Conservation (phyloP, 2,329 filamentous ascomycete species). For the Epichloe typhina region DNA sequence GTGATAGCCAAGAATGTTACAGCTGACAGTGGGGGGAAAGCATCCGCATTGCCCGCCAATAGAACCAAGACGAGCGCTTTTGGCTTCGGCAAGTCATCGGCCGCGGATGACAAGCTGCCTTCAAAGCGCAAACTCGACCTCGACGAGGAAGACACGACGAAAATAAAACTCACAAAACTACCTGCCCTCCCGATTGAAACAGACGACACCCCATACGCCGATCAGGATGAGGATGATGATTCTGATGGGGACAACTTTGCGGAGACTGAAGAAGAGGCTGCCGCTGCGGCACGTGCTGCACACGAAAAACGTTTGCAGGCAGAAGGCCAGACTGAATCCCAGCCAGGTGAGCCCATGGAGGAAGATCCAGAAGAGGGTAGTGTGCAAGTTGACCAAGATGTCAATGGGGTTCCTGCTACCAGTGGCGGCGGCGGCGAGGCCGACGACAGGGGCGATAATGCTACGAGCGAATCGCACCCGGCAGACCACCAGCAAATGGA, state of each 20-base stretch:
- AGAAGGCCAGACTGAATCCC: conserved; percentile 33
- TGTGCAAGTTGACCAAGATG: conserved; percentile 11
- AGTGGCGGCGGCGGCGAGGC: conserved; percentile 5
- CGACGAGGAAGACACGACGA: conserved; percentile 75
- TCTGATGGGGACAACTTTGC: conserved; percentile 66
- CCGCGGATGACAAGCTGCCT: conserved; percentile 55
- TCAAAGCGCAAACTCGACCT: conserved; percentile 68
- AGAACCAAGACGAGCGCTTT: conserved; percentile 71
- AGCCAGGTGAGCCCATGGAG: conserved; percentile 28
- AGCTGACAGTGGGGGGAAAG: conserved; percentile 13
- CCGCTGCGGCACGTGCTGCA: conserved; percentile 71
- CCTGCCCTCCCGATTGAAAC: conserved; percentile 60
- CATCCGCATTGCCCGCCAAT: conserved; percentile 49
- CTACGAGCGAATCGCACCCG: neutral
- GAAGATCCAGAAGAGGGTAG: conserved; percentile 15
- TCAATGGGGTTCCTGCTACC: conserved; percentile 12
- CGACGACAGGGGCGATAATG: conserved; percentile 5
- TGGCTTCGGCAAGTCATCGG: conserved; percentile 57
- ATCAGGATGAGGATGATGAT: conserved; percentile 55
- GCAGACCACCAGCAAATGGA: conserved; percentile 43
- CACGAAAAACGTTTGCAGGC: conserved; percentile 62
- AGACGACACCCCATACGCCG: conserved; percentile 46
- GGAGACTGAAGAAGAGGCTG: conserved; percentile 75
- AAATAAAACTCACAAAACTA: conserved; percentile 83
- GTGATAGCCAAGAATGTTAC: neutral